Conservation (phyloP, 176 grass and related monocot genomes). For the Hsuehochloa calcarea region DNA sequence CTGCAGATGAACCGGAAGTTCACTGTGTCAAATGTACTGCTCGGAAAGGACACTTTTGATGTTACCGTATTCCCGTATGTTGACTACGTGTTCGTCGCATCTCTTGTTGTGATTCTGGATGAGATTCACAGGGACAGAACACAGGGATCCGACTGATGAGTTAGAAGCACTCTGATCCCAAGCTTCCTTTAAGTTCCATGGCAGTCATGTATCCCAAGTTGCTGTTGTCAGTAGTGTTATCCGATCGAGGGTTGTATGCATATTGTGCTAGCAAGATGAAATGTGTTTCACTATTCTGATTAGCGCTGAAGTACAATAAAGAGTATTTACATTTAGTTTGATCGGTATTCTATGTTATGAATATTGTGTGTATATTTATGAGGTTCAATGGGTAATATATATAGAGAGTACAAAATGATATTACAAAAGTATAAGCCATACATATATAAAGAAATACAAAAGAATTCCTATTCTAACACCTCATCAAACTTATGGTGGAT, state of each 20-base stretch:
- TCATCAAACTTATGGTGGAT: no score
- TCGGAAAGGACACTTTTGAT: constrained; percentile 56
- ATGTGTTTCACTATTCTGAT: neutral
- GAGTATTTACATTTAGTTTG: neutral
- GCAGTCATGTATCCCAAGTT: neutral
- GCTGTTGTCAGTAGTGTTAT: neutral
- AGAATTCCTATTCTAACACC: no score
- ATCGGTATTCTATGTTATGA: no score
- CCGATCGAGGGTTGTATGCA: neutral
- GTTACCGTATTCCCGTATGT: constrained; percentile 56
- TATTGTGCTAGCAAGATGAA: neutral
- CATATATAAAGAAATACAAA: no score
- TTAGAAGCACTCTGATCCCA: neutral
- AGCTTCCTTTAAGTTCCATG: neutral
- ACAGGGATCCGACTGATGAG: neutral
- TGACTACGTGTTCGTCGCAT: constrained; percentile 56
- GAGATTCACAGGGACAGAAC: constrained; percentile 48
- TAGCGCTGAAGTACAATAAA: neutral
- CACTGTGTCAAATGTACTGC: constrained; percentile 47
- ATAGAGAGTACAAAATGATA: no score
- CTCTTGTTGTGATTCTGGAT: constrained; percentile 69
- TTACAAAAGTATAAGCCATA: no score
- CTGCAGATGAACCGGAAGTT: constrained; percentile 62
- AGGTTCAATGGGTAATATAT: no score
- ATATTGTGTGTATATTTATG: no score